Base-by-base conservation (phyloP, 2,329 filamentous ascomycete genomes). In the Orbilia javanica region DNA sequence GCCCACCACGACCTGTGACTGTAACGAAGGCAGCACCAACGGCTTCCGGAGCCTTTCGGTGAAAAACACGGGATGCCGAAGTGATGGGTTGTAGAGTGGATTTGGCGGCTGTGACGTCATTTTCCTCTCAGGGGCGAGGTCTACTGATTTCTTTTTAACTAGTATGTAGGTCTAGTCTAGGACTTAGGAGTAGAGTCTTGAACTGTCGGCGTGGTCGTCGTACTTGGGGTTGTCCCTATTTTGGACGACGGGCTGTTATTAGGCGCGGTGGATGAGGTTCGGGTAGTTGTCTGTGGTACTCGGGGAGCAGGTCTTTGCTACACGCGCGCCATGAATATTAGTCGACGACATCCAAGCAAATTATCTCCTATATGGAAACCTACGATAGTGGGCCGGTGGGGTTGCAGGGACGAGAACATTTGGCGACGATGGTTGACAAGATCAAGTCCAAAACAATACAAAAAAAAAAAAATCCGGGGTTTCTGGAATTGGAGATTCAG, bases 1-100 rank as follows among this genome's bases (percentile, higher is more conserved):
- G 39, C 36, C 82, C 74, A 8, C 80, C 3, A 11, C 52, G 4
- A 13, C 11, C 39, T 11, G 63, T 82, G 22, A 87, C 85, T 4
- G 60, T 31, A 78, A 20, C n/a, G 74, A 78, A 3, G 74, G 74
- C 20, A 78, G 22, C 1, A 63, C 27, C 11, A 89, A 87, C 1
- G 88, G 86, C 81, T 87, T 88, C 73, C 87, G 88, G 63, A 93
- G 84, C 64, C 87, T 86, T 31, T 88, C 86, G 0, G 91, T 92
- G 84, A 94, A 93, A 84, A 94, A 94, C 0, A 93, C 92, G 0
- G 92, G 92, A 80, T 94, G 92, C 27, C 88, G 85, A 44, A 86
- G 86, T 0, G 91, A 89, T 8, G 88, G 85, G 82, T 91, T 87
- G 82, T 87, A 88, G 4, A 81, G 79, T 20, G 66, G 72, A 69